Conservation (phyloP, 495 filamentous ascomycete species). For the Aspergillus ellipticus region DNA sequence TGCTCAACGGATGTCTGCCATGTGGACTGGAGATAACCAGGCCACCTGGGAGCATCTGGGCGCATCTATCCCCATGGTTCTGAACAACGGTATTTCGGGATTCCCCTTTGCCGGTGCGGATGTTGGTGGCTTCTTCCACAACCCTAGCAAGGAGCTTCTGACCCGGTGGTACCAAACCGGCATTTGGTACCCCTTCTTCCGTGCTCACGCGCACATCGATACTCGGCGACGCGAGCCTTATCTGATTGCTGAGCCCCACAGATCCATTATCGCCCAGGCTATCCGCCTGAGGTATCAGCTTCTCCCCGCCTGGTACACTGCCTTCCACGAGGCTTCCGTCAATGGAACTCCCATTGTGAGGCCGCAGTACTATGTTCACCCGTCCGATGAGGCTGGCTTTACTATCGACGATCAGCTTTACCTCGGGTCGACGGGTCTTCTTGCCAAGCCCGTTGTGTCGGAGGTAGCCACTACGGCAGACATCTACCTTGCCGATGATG, state of each 20-base stretch:
- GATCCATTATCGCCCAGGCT: conserved; percentile 78
- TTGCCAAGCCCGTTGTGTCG: conserved; percentile 80
- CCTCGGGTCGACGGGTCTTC: conserved; percentile 76
- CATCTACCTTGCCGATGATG: conserved; percentile 81
- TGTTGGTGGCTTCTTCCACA: conserved; percentile 97
- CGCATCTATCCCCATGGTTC: conserved; percentile 83
- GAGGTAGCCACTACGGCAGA: conserved; percentile 68
- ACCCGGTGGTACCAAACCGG: conserved; percentile 96
- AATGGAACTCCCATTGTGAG: conserved; percentile 84
- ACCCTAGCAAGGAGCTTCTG: conserved; percentile 84
- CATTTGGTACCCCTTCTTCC: conserved; percentile 98
- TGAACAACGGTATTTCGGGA: conserved; percentile 85
- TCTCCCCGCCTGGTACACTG: conserved; percentile 93
- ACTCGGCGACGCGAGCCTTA: conserved; percentile 93
- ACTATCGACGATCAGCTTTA: conserved; percentile 92
- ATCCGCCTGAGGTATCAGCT: conserved; percentile 85
- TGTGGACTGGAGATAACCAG: conserved; percentile 98
- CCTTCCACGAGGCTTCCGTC: conserved; percentile 82
- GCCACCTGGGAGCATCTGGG: conserved; percentile 89
- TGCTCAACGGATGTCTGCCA: conserved; percentile 82
- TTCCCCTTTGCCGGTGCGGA: conserved; percentile 95
- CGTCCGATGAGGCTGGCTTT: conserved; percentile 80
- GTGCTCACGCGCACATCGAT: conserved; percentile 96
- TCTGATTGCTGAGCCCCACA: conserved; percentile 78
- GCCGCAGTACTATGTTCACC: conserved; percentile 89